These are phyloP conservation scores for Fusarium lyarnte DNA, from an alignment of 2,329 filamentous ascomycete species.

Conservation along the genomic window DNA sequence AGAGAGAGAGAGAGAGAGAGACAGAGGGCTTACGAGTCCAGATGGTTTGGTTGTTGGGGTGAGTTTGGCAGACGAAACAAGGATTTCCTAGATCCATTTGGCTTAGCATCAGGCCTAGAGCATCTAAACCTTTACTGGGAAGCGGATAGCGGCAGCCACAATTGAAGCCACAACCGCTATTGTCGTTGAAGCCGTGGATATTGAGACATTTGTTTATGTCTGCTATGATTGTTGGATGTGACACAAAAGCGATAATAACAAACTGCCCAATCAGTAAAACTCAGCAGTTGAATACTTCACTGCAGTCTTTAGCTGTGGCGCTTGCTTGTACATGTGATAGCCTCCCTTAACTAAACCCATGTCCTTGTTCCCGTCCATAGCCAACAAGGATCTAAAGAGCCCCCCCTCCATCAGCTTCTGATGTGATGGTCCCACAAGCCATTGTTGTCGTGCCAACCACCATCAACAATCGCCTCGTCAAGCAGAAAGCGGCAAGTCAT, in stretches of 20 bases:
- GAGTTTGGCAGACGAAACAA: conserved; percentile 9
- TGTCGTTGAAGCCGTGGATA: conserved; percentile 9
- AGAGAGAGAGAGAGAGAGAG: background rate
- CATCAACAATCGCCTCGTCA: conserved; percentile 25
- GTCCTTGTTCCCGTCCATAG: conserved; percentile 15
- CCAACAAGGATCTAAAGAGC: conserved; percentile 9
- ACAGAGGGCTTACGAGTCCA: background rate
- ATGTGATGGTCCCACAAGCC: conserved; percentile 11
- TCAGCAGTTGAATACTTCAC: background rate
- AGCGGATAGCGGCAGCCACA: conserved; percentile 27
- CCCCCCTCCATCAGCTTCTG: conserved; percentile 13
- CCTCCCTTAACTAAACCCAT: background rate
- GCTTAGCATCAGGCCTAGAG: background rate
- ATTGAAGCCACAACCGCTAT: conserved; percentile 20
- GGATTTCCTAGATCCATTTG: background rate
- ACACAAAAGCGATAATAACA: background rate
- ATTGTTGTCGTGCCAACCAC: conserved; percentile 19
- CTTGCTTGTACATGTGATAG: conserved; percentile 25
- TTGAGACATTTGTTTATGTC: background rate
- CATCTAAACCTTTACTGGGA: conserved; percentile 10
- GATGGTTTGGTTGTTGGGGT: conserved; percentile 27
- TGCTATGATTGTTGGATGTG: background rate
- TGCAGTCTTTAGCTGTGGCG: conserved; percentile 3
- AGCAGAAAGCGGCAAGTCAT: conserved; percentile 29
- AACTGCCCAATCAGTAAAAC: background rate